Conservation (phyloP, 75 land plant species). For the Sequoiadendron giganteum region DNA sequence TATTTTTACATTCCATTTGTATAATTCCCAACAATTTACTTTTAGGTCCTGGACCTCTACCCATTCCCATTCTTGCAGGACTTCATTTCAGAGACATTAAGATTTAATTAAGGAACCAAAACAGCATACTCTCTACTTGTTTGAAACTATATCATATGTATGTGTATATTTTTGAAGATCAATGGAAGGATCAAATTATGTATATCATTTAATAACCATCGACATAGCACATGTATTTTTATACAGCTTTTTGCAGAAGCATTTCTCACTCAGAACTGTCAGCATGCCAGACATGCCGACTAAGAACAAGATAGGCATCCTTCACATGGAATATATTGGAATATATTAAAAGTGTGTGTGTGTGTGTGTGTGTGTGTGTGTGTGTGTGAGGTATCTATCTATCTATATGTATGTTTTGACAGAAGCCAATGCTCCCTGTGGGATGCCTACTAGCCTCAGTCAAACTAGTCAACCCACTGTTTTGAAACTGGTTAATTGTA, state of each 20-base stretch:
- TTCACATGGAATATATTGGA: not conserved
- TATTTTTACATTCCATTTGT: constrained; percentile 1
- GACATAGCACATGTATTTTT: too few species aligned
- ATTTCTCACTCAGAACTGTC: not conserved
- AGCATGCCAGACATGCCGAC: not conserved
- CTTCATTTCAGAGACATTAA: not conserved
- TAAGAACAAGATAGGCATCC: not conserved
- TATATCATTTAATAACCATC: not conserved
- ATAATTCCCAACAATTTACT: not conserved
- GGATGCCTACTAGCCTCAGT: not conserved
- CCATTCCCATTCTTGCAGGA: not conserved
- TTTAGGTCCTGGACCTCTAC: not conserved
- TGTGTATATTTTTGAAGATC: not conserved
- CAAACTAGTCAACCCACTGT: not conserved
- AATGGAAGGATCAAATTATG: not conserved
- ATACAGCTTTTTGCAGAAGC: too few species aligned
- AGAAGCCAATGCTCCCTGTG: not conserved
- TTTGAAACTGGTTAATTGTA: not conserved
- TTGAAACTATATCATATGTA: not conserved
- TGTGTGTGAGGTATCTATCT: not conserved
- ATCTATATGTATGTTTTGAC: not conserved
- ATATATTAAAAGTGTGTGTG: not conserved
- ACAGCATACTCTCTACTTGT: not conserved
- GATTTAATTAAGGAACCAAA: not conserved
- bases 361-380: not conserved